Percentiles rank a stretch among this genome's conserved stretches.
Conservation (phyloP, 306 rosid species). For the Phaseolus lunatus region DNA sequence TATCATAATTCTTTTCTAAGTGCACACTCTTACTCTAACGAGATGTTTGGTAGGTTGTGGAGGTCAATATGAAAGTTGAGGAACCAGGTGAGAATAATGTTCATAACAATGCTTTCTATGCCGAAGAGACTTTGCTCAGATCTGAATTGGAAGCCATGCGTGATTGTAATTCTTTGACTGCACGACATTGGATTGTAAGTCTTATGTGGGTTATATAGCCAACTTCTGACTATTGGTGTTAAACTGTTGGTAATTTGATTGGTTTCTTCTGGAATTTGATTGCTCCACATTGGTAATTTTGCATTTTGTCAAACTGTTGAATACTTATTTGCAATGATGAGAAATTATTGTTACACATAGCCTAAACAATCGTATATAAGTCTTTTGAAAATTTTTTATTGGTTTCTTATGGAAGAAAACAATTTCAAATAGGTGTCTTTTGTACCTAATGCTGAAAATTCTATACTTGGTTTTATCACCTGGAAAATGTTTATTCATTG, state of each 20-base stretch:
- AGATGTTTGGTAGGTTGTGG: slow-evolving; percentile 71
- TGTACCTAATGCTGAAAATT: slow-evolving; percentile 2
- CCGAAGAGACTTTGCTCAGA: slow-evolving; percentile 79
- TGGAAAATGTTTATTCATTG: background rate
- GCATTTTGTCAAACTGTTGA: slow-evolving; percentile 23
- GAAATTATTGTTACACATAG: slow-evolving; percentile 9
- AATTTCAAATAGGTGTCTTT: background rate
- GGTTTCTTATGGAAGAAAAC: background rate
- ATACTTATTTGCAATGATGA: slow-evolving; percentile 7
- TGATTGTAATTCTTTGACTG: slow-evolving; percentile 80
- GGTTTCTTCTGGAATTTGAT: too few relatives aligned
- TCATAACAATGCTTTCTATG: slow-evolving; percentile 89
- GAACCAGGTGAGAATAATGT: slow-evolving; percentile 86
- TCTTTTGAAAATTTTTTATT: background rate
- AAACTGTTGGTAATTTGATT: too few relatives aligned
- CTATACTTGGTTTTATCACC: slow-evolving; percentile 20
- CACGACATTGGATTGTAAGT: slow-evolving; percentile 96
- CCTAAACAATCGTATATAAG: slow-evolving; percentile 21
- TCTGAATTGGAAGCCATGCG: slow-evolving; percentile 85
- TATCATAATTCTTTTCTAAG: background rate
- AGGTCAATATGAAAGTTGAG: slow-evolving; percentile 81
- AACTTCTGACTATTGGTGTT: background rate
- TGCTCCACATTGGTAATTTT: slow-evolving; percentile 2
- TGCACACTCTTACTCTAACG: slow-evolving; percentile 24
- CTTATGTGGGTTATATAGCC: slow-evolving; percentile 32